A percentile compares a stretch with the other conserved stretches of the same genome.
Evolutionary conservation across 140 eudicot genomes (phyloP).

Genomic region (Oenanthe javanica): DNA sequence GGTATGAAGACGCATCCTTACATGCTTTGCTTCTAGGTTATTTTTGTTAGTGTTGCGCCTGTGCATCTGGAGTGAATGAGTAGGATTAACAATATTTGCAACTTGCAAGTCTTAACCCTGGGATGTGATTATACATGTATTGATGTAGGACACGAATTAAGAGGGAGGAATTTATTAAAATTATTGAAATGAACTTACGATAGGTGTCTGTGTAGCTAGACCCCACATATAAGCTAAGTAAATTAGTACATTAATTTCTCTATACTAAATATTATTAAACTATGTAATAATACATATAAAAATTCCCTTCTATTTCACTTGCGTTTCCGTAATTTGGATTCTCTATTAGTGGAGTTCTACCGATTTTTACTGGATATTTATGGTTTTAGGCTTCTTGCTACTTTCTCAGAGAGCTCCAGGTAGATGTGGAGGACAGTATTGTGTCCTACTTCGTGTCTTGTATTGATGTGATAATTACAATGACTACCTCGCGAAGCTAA

Average conservation of each 20-base stretch:
- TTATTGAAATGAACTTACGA: neutral
- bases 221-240: neutral
- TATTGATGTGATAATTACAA: neutral
- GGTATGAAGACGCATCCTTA: neutral
- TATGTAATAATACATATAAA: neutral
- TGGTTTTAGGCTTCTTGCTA: neutral
- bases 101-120: neutral
- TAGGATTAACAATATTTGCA: neutral
- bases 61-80: neutral
- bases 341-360: neutral
- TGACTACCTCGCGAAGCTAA: neutral
- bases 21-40: neutral
- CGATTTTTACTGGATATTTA: neutral
- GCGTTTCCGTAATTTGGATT: neutral
- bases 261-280: neutral
- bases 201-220: neutral
- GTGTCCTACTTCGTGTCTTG: neutral
- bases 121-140: neutral
- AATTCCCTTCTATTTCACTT: neutral
- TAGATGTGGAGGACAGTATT: neutral
- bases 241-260: neutral
- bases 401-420: neutral
- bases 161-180: neutral
- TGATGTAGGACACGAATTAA: neutral
- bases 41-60: neutral